A percentile compares a stretch with the other conserved stretches of the same genome.
Conservation (phyloP, 2,329 filamentous ascomycete species). For the Colletotrichum higginsianum region DNA sequence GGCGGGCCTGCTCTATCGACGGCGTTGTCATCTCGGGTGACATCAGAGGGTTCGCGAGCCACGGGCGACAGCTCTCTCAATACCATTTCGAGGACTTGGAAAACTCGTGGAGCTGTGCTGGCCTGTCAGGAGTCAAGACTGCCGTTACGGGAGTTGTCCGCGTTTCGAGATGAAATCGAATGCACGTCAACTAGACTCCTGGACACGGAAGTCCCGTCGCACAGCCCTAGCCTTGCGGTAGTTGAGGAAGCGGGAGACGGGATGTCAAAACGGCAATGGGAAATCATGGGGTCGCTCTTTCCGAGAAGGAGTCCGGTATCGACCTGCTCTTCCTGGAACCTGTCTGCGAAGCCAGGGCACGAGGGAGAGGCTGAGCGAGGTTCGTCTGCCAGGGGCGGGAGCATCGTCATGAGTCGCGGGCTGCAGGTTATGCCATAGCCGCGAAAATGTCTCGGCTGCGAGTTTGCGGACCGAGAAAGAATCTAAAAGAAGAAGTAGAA, state of each 20-base stretch:
- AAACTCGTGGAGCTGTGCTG: background rate
- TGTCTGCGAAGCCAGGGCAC: constrained; percentile 14
- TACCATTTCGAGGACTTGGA: constrained; percentile 6
- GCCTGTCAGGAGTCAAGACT: background rate
- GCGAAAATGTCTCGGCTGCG: background rate
- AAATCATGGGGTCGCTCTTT: constrained; percentile 5
- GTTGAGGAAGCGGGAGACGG: constrained; percentile 7
- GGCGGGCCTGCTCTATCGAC: background rate
- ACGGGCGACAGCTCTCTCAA: background rate
- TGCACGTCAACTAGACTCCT: constrained; percentile 12
- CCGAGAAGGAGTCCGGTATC: background rate
- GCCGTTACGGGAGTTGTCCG: constrained; percentile 4
- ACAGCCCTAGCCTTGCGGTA: constrained; percentile 25
- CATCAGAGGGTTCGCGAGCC: constrained; percentile 1
- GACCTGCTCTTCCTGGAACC: constrained; percentile 21
- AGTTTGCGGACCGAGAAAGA: background rate
- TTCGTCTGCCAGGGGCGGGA: constrained; percentile 3
- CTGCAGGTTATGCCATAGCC: background rate
- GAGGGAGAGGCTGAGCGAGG: constrained; percentile 8
- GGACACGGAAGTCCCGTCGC: constrained; percentile 13
- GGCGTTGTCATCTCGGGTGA: constrained; percentile 20
- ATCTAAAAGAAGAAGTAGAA: background rate
- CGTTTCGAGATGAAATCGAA: background rate
- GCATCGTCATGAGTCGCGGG: constrained; percentile 38
- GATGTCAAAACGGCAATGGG: constrained; percentile 4